Evolutionary conservation across 2,329 filamentous ascomycete species (phyloP), one percentile per base, ranked within the genome.

Genomic region (Alternaria sp.): DNA sequence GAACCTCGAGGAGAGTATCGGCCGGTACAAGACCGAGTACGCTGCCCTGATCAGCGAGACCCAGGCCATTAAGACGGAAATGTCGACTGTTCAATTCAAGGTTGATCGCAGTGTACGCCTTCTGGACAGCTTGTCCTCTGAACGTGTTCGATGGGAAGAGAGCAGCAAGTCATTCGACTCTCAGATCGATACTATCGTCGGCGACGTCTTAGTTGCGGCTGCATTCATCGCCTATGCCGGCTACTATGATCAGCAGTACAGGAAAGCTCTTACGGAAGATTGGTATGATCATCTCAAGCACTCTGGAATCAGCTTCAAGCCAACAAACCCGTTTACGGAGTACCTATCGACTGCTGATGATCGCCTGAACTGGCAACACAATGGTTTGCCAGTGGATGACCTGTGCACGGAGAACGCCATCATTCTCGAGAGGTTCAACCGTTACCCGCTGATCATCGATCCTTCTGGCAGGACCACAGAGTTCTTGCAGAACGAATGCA

Each of bases 331-430:
- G 0, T 87, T 99, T 47, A 97, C 95, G 0, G 95, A 99, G 77
- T 99, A 97, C 74, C 85, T 99, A 16, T 99, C 96, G 5, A 97
- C 93, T 24, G 94, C 96, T 5, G 96, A 99, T 77, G 94, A 99
- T 81, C 88, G 95, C 64, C 86, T 99, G 34, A 88, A 91, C 65
- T 99, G 95, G 95, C 96, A 99, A 81, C 91, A 94, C 71, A 92
- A 99, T 76, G 90, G 90, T 16, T 83, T 99, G 51, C 95, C 96
- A 2, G 94, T 97, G 5, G 95, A 99, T 76, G 95, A 99, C 75
- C 87, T 99, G 41, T 99, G 95, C 85, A 99, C 95, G 0, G 95
- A 99, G 80, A 99, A 99, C 74, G 95, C 96, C 44, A 97, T 99
- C 74, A 91, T 99, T 68, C 87, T 99, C 62, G 93, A 98, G 83